Base-by-base conservation (phyloP, 176 grass and related monocot species). In the Thinopyrum elongatum region DNA sequence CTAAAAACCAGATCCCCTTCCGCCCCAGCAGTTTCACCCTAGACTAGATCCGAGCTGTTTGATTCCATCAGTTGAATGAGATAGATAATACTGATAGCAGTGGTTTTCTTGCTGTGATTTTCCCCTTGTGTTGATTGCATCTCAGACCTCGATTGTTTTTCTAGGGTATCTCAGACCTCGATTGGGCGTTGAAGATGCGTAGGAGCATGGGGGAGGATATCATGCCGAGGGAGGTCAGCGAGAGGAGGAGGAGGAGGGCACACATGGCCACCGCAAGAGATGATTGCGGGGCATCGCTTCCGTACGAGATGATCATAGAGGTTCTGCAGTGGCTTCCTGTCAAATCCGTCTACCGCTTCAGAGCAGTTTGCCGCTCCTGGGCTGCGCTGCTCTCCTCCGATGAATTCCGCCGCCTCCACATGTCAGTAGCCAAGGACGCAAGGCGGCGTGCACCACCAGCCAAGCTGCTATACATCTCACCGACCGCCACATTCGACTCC, bases 261-360 rank as follows among this genome's bases (percentile, higher is more conserved):
- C 30, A 68, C 14, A 31, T 17, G 65, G 65, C 31, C 6, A 19
- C 4, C 2, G 51, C 59, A 26, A 9, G 10, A 25, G n/a, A 62
- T 23, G n/a, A 4, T 23, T 23, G 22, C 21, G 67, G 33, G 9
- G 34, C 67, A 19, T 70, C 67, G 67, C 19, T 70, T 70, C 67
- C 34, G 0, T 5, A 38, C 21, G 67, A 70, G 34, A 39, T 70
- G 67, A 23, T 83, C 34, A 83, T 17, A 33, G 86, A 83, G 47
- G 51, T 88, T 3, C 55, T 88, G 19, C 73, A 70, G 36, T 29
- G 34, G 26, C 73, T 83, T 17, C 65, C 86, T 0, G 9, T 78
- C 80, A 72, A 78, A 63, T 83, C 86, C 39, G 72, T 87, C 31
- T 22, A 74, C 38, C 38, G 29, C 22, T 87, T 81, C 21, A 7